Base-by-base conservation (phyloP, 2,329 filamentous ascomycete species). In the Diaporthe sp. region DNA sequence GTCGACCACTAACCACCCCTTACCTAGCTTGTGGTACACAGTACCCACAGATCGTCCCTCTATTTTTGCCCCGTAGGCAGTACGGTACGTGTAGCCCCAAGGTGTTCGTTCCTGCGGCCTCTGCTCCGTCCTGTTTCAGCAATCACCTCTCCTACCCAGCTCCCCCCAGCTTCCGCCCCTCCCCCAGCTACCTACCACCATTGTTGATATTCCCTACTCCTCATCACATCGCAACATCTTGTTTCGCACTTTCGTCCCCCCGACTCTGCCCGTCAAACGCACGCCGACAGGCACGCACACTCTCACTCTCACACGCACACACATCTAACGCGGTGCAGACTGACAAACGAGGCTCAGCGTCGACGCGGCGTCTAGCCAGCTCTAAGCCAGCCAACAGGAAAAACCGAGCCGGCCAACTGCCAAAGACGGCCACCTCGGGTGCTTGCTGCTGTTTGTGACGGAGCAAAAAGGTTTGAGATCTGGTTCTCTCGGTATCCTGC, bases 401-500 rank as follows among this genome's bases (percentile, higher is more conserved):
- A 46, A 46, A 28, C 25, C 25, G 51, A 61, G 51, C 70, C 44
- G 71, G 57, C 62, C 19, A 65, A 61, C 53, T 74, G 39, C 62
- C 55, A 51, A 42, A 75, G 75, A 37, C 53, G 73, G 73, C 46
- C 61, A 73, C 22, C 51, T 57, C 62, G 60, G 65, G 46, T 76
- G 71, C 71, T 74, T 74, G 74, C 72, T 74, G 44, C 72, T 76
- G 51, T 67, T 71, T 71, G 73, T 61, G 62, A 68, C 55, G 74
- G 78, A 75, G 74, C 71, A 73, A 76, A 78, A 77, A 79, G 78
- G 78, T 79, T 79, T 79, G 78, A 78, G 77, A 77, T 76, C 65
- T 77, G 77, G 75, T 77, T 76, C 74, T 78, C 75, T 78, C 70
- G 75, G 73, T 74, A 76, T 74, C 73, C 62, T 77, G 73, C 61